phyloP scores from a whole-genome alignment of 495 filamentous ascomycete species.

The Neurospora sp. region DNA sequence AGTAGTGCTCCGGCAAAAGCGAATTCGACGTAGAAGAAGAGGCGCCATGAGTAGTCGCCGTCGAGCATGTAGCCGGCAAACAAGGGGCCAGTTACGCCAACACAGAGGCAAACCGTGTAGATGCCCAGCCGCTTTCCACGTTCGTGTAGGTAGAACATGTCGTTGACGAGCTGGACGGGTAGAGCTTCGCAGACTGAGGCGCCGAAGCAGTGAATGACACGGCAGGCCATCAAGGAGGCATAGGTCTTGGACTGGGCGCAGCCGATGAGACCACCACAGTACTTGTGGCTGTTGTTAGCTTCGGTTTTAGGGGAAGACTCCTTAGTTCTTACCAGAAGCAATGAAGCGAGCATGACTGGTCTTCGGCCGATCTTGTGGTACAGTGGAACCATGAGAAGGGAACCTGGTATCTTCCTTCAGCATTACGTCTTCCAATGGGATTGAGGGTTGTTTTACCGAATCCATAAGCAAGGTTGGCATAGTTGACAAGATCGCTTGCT shows the following conservation, averaged over 20 bases:
- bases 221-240: conserved; percentile 41
- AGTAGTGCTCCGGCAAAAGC: conserved; percentile 47
- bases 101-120: conserved; percentile 53
- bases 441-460: conserved; percentile 31
- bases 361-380: conserved; percentile 53
- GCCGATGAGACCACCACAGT: conserved; percentile 46
- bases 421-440: background rate
- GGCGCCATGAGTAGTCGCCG: conserved; percentile 50
- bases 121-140: conserved; percentile 48
- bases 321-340: conserved; percentile 27
- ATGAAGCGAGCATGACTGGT: conserved; percentile 48
- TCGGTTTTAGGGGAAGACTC: too few relatives aligned
- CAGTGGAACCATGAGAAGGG: conserved; percentile 47
- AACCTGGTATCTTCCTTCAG: conserved; percentile 23
- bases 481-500: conserved; percentile 49
- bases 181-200: conserved; percentile 53
- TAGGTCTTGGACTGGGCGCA: conserved; percentile 43
- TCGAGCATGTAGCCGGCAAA: conserved; percentile 56
- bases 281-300: conserved; percentile 25
- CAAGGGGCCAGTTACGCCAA: conserved; percentile 47
- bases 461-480: conserved; percentile 54
- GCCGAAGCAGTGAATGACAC: conserved; percentile 47
- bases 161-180: conserved; percentile 55
- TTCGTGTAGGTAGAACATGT: conserved; percentile 58
- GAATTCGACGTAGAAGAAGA: conserved; percentile 57